Conservation (phyloP, 2,329 filamentous ascomycete genomes). For the Neonectria coccinea region DNA sequence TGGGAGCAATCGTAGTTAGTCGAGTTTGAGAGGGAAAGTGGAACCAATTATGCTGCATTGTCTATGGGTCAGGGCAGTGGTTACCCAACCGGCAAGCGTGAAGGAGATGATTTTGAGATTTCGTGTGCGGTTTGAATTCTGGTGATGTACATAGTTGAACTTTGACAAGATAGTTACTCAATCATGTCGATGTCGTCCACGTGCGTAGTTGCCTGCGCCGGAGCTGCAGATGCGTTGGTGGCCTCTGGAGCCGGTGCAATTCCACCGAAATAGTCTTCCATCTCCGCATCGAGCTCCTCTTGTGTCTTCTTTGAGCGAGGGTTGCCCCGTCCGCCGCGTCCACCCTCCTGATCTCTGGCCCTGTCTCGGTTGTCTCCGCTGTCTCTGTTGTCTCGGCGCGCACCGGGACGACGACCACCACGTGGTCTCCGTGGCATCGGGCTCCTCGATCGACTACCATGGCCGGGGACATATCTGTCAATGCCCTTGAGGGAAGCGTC, state of each 20-base stretch:
- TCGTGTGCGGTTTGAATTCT: conserved; percentile 41
- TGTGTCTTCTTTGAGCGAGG: conserved; percentile 84
- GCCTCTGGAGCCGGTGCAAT: conserved; percentile 52
- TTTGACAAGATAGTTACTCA: conserved; percentile 57
- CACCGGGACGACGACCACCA: conserved; percentile 62
- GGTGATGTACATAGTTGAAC: conserved; percentile 42
- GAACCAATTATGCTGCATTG: neutral
- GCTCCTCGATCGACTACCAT: conserved; percentile 66
- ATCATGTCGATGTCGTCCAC: conserved; percentile 79
- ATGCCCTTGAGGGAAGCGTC: conserved; percentile 75
- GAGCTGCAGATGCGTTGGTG: conserved; percentile 36
- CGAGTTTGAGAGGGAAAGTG: neutral
- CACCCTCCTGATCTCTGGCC: conserved; percentile 47
- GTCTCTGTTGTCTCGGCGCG: conserved; percentile 56
- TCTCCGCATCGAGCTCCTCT: conserved; percentile 94
- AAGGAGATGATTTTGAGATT: conserved; percentile 35
- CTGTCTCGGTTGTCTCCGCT: conserved; percentile 42
- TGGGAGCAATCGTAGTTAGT: conserved; percentile 8
- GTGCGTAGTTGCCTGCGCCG: conserved; percentile 17
- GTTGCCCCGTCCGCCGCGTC: conserved; percentile 55
- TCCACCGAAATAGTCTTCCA: conserved; percentile 88
- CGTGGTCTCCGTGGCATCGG: conserved; percentile 65
- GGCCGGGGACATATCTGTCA: conserved; percentile 82
- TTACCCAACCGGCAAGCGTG: conserved; percentile 8
- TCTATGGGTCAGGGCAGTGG: conserved; percentile 15